phyloP scores from a whole-genome alignment of 2,329 filamentous ascomycete species.

The Cladophialophora yegresii region DNA sequence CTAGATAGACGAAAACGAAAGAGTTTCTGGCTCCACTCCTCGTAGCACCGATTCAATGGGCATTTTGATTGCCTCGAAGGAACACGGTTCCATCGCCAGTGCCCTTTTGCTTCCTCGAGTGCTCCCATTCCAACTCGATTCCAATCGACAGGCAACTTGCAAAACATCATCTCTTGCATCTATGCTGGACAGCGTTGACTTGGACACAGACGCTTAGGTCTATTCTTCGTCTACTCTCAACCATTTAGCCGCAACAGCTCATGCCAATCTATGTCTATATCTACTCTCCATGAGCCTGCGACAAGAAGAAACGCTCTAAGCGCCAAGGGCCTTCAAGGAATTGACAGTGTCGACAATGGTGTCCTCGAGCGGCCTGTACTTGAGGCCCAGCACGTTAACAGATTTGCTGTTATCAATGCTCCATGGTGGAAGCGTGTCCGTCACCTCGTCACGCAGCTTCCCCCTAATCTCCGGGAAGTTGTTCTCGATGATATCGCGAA shows the following conservation, averaged over 20 bases:
- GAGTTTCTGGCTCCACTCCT: background rate
- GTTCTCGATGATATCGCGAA: constrained; percentile 27
- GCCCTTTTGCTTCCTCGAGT: background rate
- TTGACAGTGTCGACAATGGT: constrained; percentile 49
- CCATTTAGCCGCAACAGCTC: background rate
- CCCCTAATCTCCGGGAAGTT: constrained; percentile 26
- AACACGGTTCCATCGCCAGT: background rate
- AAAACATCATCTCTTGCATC: background rate
- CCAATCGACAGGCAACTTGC: background rate
- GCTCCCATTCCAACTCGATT: background rate
- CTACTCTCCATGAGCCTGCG: background rate
- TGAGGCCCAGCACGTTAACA: constrained; percentile 45
- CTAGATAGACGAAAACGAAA: constrained; percentile 5
- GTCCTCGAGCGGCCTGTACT: constrained; percentile 44
- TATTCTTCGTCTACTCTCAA: background rate
- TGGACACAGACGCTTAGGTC: background rate
- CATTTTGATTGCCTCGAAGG: background rate
- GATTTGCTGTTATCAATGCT: constrained; percentile 46
- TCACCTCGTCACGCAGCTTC: constrained; percentile 18
- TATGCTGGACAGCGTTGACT: background rate
- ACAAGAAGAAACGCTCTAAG: constrained; percentile 24
- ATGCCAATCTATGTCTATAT: background rate
- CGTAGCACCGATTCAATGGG: background rate
- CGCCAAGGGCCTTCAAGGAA: constrained; percentile 59
- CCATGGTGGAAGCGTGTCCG: constrained; percentile 36